These are phyloP conservation scores for Pichia occidentalis DNA, from an alignment of 805 yeast genomes.

Conservation along the genomic window DNA sequence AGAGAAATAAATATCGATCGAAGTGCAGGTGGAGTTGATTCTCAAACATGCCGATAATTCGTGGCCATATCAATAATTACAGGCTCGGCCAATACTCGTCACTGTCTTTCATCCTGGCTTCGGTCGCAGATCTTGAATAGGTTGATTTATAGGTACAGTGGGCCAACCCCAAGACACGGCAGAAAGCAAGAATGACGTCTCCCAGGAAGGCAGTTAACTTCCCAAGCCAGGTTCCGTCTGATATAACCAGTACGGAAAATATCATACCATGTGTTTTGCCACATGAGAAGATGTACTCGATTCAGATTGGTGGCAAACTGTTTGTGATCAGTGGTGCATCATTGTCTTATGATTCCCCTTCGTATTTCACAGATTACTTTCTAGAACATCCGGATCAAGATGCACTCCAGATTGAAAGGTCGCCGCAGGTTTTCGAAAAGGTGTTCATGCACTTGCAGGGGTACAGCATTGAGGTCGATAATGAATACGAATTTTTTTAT, in stretches of 20 bases:
- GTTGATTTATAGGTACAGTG: too few relatives aligned
- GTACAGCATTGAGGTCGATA: constrained; percentile 53
- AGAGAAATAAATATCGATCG: too few relatives aligned
- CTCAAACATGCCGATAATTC: too few relatives aligned
- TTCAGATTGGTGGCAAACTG: constrained; percentile 60
- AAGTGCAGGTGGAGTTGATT: too few relatives aligned
- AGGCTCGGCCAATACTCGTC: too few relatives aligned
- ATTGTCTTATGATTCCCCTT: constrained; percentile 78
- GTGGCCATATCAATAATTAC: too few relatives aligned
- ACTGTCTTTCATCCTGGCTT: too few relatives aligned
- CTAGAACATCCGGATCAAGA: constrained; percentile 30
- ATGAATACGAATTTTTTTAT: constrained; percentile 56
- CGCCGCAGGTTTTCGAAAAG: constrained; percentile 58
- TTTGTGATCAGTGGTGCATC: constrained; percentile 79
- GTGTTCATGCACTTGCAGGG: constrained; percentile 78
- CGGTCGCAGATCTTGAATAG: too few relatives aligned
- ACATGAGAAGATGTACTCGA: constrained; percentile 58
- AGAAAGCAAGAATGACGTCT: too few relatives aligned
- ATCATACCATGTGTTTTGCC: constrained; percentile 57
- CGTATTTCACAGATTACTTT: constrained; percentile 77
- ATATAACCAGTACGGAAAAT: background rate
- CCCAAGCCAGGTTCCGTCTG: too few relatives aligned
- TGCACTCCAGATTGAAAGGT: constrained; percentile 60
- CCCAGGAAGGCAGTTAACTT: too few relatives aligned
- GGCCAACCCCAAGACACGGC: too few relatives aligned